Conservation (phyloP, 192 early-diverging fungal species). For the Linnemannia elongata region DNA sequence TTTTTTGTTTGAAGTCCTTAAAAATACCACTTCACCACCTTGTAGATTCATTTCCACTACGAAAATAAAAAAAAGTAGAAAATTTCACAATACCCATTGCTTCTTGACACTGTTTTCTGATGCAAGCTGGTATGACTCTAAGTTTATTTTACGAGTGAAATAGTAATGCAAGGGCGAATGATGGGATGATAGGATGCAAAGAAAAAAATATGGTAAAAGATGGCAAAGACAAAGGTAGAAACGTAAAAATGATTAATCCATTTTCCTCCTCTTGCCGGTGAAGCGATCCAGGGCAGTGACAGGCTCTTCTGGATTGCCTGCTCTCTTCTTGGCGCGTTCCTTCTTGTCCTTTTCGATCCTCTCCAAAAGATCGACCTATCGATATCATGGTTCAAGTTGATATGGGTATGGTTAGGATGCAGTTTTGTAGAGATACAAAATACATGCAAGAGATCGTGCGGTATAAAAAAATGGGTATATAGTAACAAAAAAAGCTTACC, state of each 20-base stretch:
- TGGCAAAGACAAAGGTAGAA: background rate
- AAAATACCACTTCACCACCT: conserved; percentile 6
- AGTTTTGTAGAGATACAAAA: background rate
- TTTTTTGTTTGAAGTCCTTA: conserved; percentile 17
- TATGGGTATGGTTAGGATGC: background rate
- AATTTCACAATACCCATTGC: background rate
- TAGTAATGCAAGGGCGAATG: conserved; percentile 3
- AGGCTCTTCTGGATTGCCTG: conserved; percentile 60
- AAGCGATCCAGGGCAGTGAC: conserved; percentile 78
- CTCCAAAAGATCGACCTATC: conserved; percentile 63
- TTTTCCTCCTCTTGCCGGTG: conserved; percentile 58
- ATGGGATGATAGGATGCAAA: background rate
- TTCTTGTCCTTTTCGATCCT: conserved; percentile 68
- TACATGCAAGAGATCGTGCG: background rate
- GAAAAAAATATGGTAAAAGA: background rate
- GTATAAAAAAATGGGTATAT: background rate
- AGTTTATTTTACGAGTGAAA: conserved; percentile 27
- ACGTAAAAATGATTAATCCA: conserved; percentile 2
- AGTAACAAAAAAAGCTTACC: conserved; percentile 47
- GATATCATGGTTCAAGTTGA: background rate
- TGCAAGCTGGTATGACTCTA: conserved; percentile 24
- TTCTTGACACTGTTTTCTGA: background rate
- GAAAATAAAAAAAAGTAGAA: conserved; percentile 14
- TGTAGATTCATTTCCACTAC: background rate
- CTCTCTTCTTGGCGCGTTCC: conserved; percentile 65